Base-by-base conservation (phyloP, 768 basidiomycete genomes). In the Mycena rebaudengoi region DNA sequence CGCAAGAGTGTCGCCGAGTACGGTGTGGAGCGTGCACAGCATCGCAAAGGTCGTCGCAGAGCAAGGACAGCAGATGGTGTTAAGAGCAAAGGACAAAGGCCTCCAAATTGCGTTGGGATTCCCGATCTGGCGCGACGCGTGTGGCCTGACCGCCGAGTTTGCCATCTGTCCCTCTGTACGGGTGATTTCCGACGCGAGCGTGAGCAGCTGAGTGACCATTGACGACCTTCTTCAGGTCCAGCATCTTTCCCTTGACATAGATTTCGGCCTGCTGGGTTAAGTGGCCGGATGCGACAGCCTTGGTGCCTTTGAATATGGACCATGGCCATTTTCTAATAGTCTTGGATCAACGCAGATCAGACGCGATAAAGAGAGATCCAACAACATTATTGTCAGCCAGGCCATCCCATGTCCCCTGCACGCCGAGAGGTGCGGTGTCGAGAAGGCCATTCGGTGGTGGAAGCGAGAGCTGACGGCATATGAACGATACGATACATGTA, bases 91-190 rank as follows among this genome's bases (percentile, higher is more conserved):
- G n/a, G n/a, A n/a, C n/a, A n/a, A n/a, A n/a, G n/a, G n/a, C n/a
- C n/a, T n/a, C n/a, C n/a, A n/a, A n/a, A n/a, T n/a, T n/a, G n/a
- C n/a, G n/a, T n/a, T n/a, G n/a, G n/a, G n/a, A n/a, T n/a, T n/a
- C n/a, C n/a, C n/a, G n/a, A n/a, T n/a, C n/a, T n/a, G n/a, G n/a
- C n/a, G n/a, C n/a, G n/a, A n/a, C n/a, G n/a, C n/a, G n/a, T n/a
- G 49, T 92, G 82, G 18, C 92, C 74, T 98, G 96, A 18, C 96
- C 96, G 62, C 96, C 96, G 75, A 98, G 83, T 48, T 94, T 97
- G 75, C 95, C 95, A 74, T 96, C 92, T 35, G 90, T 95, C 44
- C 95, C 95, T 90, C 91, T 16, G 98, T 96, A 62, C 95, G 84
- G 14, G 93, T 95, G n/a, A 97, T 95, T 70, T 94, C 91, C 49